These are phyloP conservation scores for Auriculariales sp. DNA, from an alignment of 768 basidiomycete genomes.

Conservation along the genomic window DNA sequence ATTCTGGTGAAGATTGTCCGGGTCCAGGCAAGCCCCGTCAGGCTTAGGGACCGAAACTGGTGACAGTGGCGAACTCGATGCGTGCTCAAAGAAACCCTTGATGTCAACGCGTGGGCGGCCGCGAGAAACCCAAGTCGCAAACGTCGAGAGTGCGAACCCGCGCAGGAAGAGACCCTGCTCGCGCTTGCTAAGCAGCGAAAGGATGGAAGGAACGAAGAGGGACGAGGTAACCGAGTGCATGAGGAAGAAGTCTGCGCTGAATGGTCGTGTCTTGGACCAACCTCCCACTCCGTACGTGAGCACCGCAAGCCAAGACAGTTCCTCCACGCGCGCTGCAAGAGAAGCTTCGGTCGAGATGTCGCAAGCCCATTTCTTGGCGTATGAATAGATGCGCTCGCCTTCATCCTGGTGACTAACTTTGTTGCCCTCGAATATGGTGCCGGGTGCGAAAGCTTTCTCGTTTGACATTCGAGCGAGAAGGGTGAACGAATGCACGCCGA, in stretches of 20 bases:
- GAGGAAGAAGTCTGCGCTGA: conserved; percentile 43
- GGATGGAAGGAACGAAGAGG: conserved; percentile 31
- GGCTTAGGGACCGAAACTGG: conserved; percentile 14
- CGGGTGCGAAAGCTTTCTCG: conserved; percentile 20
- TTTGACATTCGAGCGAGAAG: conserved; percentile 40
- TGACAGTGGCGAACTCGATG: conserved; percentile 7
- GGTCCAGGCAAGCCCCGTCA: not conserved
- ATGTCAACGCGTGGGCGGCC: conserved; percentile 40
- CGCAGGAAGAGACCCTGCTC: conserved; percentile 32
- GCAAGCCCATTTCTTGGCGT: conserved; percentile 8
- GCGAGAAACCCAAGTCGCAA: conserved; percentile 24
- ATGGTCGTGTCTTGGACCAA: conserved; percentile 25
- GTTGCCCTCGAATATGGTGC: conserved; percentile 2
- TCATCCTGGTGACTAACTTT: too few relatives aligned
- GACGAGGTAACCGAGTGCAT: conserved; percentile 43
- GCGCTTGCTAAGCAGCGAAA: conserved; percentile 17
- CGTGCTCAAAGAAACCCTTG: conserved; percentile 4
- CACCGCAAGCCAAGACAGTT: conserved; percentile 41
- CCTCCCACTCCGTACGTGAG: conserved; percentile 46
- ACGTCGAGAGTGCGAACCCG: conserved; percentile 23
- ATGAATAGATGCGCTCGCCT: conserved; percentile 11
- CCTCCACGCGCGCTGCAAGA: conserved; percentile 43
- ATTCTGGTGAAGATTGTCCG: not conserved
- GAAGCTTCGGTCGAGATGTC: conserved; percentile 11
- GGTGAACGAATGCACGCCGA: conserved; percentile 36